Base-by-base conservation (phyloP, 2,329 filamentous ascomycete genomes). In the Colletotrichum costaricense region DNA sequence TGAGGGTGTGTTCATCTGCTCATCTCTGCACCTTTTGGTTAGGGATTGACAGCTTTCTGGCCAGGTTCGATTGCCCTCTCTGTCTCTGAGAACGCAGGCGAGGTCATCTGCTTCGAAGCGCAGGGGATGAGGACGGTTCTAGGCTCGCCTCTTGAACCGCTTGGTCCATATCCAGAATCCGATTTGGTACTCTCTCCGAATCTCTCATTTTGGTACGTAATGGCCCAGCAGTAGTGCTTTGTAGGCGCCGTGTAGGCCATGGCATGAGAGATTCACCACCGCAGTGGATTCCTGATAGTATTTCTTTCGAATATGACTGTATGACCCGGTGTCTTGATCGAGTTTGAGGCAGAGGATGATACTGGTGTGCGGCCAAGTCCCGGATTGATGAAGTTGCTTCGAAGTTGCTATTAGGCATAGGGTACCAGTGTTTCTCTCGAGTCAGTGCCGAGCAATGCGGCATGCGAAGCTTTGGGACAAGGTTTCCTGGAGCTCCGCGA, bases 1-100 rank as follows among this genome's bases (percentile, higher is more conserved):
- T 46, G 59, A 69, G 67, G 71, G 66, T 62, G 59, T 70, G 56
- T 56, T 65, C 70, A 69, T 73, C 33, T 73, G 70, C 67, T 46
- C 54, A 69, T 63, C 60, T 59, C 24, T 65, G 28, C 35, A 55
- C 70, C 35, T 42, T 73, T 65, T 49, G 33, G 33, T 46, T 65
- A 28, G 26, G 64, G 22, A 60, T 60, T 69, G 22, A 14, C 55
- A 52, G 26, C 9, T 54, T 52, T 33, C 19, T n/a, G n/a, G 11
- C 42, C 14, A 19, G 38, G 38, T 42, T 16, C 30, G 66, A 73
- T 70, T 69, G 60, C 46, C 46, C 24, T 63, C 33, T 22, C 22
- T 16, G 42, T 9, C 6, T 64, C 8, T 35, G 63, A 56, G 33
- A 46, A 55, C 54, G 16, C 59, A 62, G 46, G 59, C 38, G 58